Percentiles rank a stretch among this genome's conserved stretches.
Conservation (phyloP, 2,329 filamentous ascomycete genomes). For the Ramularia collo-cygni region DNA sequence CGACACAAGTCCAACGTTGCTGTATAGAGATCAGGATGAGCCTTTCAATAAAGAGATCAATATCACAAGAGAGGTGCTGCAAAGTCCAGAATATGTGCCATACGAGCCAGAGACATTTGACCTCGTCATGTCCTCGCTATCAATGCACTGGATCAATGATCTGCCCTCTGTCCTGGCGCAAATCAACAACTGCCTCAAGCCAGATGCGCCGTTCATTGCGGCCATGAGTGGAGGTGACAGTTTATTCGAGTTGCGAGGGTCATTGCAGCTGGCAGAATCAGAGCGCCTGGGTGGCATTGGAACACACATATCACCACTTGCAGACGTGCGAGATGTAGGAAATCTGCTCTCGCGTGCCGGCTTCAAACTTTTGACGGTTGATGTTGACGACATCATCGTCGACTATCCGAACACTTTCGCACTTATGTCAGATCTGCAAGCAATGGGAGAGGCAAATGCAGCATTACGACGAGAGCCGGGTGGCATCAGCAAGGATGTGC, state of each 20-base stretch:
- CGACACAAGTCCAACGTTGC: conserved; percentile 69
- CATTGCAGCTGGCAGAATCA: conserved; percentile 83
- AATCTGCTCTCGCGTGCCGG: conserved; percentile 78
- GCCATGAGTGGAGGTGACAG: conserved; percentile 97
- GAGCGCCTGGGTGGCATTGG: conserved; percentile 87
- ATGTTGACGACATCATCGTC: conserved; percentile 94
- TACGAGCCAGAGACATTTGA: conserved; percentile 75
- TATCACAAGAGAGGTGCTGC: conserved; percentile 68
- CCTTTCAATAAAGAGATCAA: conserved; percentile 68
- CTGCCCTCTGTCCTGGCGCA: conserved; percentile 77
- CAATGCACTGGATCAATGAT: conserved; percentile 97
- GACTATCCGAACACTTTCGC: conserved; percentile 87
- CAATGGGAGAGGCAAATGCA: conserved; percentile 93
- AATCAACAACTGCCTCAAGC: conserved; percentile 80
- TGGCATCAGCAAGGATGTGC: conserved; percentile 66
- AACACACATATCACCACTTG: conserved; percentile 83
- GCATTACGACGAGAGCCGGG: conserved; percentile 79
- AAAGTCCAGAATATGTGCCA: conserved; percentile 66
- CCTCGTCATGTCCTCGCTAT: conserved; percentile 80
- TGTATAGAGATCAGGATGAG: conserved; percentile 70
- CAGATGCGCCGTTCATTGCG: conserved; percentile 84
- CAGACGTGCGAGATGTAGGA: conserved; percentile 86
- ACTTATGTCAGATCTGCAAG: conserved; percentile 87
- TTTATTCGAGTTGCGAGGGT: conserved; percentile 86
- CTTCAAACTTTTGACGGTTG: conserved; percentile 93